Evolutionary conservation across 2,329 filamentous ascomycete genomes (phyloP).

Genomic region (Atkinsonella texensis): DNA sequence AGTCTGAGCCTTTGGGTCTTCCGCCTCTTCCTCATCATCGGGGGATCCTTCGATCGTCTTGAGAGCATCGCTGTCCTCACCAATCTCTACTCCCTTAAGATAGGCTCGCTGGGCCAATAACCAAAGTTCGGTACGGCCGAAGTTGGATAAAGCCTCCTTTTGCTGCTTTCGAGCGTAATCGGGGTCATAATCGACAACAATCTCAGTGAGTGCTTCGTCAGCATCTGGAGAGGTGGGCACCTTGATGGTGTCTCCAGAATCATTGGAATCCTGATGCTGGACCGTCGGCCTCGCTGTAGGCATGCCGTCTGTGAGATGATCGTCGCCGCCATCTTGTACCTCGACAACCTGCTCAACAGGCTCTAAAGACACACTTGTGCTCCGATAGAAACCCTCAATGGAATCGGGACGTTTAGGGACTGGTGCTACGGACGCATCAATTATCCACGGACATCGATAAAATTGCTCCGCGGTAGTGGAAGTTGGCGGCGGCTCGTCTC

Average conservation of each 20-base stretch:
- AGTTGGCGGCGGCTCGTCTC: slow-evolving; percentile 52
- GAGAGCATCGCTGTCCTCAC: slow-evolving; percentile 23
- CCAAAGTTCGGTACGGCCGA: slow-evolving; percentile 81
- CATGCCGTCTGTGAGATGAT: slow-evolving; percentile 45
- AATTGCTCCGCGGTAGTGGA: slow-evolving; percentile 89
- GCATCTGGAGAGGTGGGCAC: slow-evolving; percentile 19
- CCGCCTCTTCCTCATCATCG: slow-evolving; percentile 17
- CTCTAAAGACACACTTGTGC: slow-evolving; percentile 24
- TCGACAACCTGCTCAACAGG: slow-evolving; percentile 60
- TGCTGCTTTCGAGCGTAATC: slow-evolving; percentile 64
- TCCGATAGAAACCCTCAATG: slow-evolving; percentile 27
- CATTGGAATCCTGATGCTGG: slow-evolving; percentile 19
- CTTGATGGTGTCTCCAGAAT: slow-evolving; percentile 19
- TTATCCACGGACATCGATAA: slow-evolving; percentile 71
- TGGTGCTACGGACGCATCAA: slow-evolving; percentile 25
- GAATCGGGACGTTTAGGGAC: slow-evolving; percentile 24
- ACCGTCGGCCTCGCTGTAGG: slow-evolving; percentile 48
- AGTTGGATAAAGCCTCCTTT: slow-evolving; percentile 55
- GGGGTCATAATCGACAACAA: slow-evolving; percentile 60
- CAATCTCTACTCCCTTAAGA: slow-evolving; percentile 51
- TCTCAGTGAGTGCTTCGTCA: slow-evolving; percentile 51
- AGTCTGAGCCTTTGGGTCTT: slow-evolving; percentile 9
- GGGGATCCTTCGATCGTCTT: slow-evolving; percentile 25
- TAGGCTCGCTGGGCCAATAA: slow-evolving; percentile 71
- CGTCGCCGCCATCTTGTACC: slow-evolving; percentile 27